These are phyloP conservation scores for Fistulina hepatica DNA, from an alignment of 1,284 basidiomycete species.

Conservation along the genomic window DNA sequence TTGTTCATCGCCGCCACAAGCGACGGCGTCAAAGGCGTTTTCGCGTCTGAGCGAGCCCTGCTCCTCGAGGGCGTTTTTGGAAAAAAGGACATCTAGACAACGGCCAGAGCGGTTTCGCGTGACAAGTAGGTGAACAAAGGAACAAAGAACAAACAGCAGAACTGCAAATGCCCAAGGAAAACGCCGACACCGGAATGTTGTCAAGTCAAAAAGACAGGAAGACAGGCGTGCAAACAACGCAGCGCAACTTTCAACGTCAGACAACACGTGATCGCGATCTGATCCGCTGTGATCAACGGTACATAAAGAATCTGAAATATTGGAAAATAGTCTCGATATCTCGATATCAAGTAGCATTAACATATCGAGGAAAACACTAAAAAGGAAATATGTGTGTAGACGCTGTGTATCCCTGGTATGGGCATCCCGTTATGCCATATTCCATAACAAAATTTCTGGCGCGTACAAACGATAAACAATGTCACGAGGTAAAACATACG, in stretches of 20 bases:
- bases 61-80: conserved; percentile 58
- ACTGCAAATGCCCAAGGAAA: background rate
- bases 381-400: too few species aligned
- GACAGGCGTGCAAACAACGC: background rate
- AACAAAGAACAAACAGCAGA: conserved; percentile 1
- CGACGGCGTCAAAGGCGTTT: conserved; percentile 63
- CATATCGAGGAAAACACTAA: too few species aligned
- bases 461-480: too few species aligned
- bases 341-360: too few species aligned
- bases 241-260: background rate
- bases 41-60: conserved; percentile 57
- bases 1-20: conserved; percentile 45
- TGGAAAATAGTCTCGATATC: too few species aligned
- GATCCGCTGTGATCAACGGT: too few species aligned
- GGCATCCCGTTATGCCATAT: too few species aligned
- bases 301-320: too few species aligned
- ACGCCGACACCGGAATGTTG: conserved; percentile 1
- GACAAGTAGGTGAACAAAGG: background rate
- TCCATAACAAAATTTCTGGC: too few species aligned
- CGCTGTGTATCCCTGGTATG: too few species aligned
- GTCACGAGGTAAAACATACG: too few species aligned
- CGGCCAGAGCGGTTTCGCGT: background rate
- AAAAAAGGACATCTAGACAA: background rate
- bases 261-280: conserved; percentile 1
- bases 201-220: too few species aligned